Base-by-base conservation (phyloP, 495 filamentous ascomycete species). In the Niebla homalea region DNA sequence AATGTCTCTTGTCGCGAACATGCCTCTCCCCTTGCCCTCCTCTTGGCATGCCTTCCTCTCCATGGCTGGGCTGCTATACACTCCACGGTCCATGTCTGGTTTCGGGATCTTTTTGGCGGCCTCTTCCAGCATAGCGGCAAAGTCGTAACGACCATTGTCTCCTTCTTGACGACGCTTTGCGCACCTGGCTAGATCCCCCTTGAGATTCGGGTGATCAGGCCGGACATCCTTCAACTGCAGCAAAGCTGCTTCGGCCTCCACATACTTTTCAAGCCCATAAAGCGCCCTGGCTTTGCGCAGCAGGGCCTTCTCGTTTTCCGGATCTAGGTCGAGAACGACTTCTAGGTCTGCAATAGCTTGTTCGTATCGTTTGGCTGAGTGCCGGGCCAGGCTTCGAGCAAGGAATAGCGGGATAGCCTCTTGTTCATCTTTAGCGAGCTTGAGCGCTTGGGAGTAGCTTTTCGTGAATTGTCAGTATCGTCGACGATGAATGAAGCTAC, bases 1-100 rank as follows among this genome's bases (percentile, higher is more conserved):
- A 43, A 81, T 67, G 10, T 56, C 65, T 20, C 62, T 54, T 12
- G 71, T 73, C 0, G 71, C 66, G 49, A 77, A 79, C 2, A 77
- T 51, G 2, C 73, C 73, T 16, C 66, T 61, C 8, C 75, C 71
- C 45, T 55, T 54, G 23, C 46, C 56, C 1, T 52, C 38, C 1
- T 61, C 55, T 0, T 38, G 10, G 16, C 54, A 56, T 5, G 11
- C 18, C 8, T 26, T 21, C 25, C 59, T 60, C 4, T 69, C 50
- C 35, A 53, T 37, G 5, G 65, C 62, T 12, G 63, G 63, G 0
- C 62, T 63, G 23, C 67, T 57, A 49, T 65, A 78, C 12, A 69
- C 68, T 1, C 67, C 73, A 46, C 62, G 71, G 54, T 78, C 72
- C 5, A 79, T 58, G 15, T 56, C 51, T 5, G 68, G 56, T 36